Base-by-base conservation (phyloP, 2,329 filamentous ascomycete genomes). In the Cladosporium halotolerans region DNA sequence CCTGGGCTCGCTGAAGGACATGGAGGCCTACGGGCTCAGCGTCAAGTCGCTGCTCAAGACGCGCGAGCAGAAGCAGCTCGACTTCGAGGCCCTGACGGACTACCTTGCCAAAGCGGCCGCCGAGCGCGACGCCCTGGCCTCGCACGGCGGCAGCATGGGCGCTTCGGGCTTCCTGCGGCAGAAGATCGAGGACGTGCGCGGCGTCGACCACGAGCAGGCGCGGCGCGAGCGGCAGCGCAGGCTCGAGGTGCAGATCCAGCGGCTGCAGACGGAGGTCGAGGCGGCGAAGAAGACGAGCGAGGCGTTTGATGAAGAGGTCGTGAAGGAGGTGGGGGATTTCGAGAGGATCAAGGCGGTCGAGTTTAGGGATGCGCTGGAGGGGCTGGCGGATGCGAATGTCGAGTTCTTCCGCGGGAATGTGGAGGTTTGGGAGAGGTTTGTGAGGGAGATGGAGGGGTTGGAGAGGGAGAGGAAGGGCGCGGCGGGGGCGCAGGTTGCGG, bases 171-270 rank as follows among this genome's bases (percentile, higher is more conserved):
- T 96, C 74, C 81, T 99, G 61, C 86, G 91, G 42, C 85, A 86
- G 68, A 97, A 97, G 72, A 86, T 99, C 65, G 93, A 99, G 71
- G 93, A 99, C 67, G 91, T 96, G 58, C 85, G 93, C 14, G 93
- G 93, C 11, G 91, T 99, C 3, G 93, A 99, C 70, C 93, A 97
- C 72, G 93, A 97, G 69, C 89, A 95, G 65, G 84, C 86, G 11
- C 84, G 91, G 2, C 83, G 91, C 11, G 92, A 97, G 68, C 82
- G 92, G 31, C 80, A 92, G 48, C 84, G 93, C 55, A 95, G 93
- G 71, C 79, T 97, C 3, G 93, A 99, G 71, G 78, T 97, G 46
- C 85, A 89, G 60, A 96, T 99, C 62, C 89, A 96, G 63, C 88
- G 95, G 65, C 79, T 99, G 39, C 96, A 89, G 2, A 81, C 83